phyloP scores from a whole-genome alignment of 371 early-diverging fungal genomes.

The Mucor saturninus region DNA sequence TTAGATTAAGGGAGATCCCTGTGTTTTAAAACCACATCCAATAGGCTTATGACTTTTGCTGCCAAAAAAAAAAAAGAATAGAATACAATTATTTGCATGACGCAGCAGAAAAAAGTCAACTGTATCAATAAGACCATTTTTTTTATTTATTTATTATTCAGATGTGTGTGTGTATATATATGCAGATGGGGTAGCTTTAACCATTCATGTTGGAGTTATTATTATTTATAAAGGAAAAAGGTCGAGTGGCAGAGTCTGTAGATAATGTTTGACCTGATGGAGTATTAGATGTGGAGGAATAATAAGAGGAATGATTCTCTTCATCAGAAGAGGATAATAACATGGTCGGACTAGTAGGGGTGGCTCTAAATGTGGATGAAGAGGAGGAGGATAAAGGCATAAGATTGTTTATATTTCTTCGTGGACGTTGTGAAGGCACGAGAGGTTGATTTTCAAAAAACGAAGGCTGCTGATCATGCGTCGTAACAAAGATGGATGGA shows the following conservation, averaged over 20 bases:
- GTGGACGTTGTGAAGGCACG: constrained; percentile 7
- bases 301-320: constrained; percentile 11
- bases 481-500: constrained; percentile 67
- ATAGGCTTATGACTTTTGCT: not conserved
- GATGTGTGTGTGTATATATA: not conserved
- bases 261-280: constrained; percentile 5
- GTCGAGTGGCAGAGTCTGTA: not conserved
- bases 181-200: not conserved
- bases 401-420: constrained; percentile 3
- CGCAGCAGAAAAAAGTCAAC: too few species aligned
- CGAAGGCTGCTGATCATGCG: constrained; percentile 40
- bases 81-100: not conserved
- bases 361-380: constrained; percentile 11
- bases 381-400: constrained; percentile 6
- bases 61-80: not conserved
- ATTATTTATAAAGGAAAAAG: constrained; percentile 4
- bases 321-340: constrained; percentile 34
- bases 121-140: too few species aligned
- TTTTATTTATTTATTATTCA: too few species aligned
- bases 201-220: constrained; percentile 1
- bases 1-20: too few species aligned
- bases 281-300: constrained; percentile 3
- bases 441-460: constrained; percentile 12
- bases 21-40: too few species aligned
- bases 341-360: constrained; percentile 28